Evolutionary conservation across 148 eudicot species (phyloP).

Genomic region (Rhododendron vialii): DNA sequence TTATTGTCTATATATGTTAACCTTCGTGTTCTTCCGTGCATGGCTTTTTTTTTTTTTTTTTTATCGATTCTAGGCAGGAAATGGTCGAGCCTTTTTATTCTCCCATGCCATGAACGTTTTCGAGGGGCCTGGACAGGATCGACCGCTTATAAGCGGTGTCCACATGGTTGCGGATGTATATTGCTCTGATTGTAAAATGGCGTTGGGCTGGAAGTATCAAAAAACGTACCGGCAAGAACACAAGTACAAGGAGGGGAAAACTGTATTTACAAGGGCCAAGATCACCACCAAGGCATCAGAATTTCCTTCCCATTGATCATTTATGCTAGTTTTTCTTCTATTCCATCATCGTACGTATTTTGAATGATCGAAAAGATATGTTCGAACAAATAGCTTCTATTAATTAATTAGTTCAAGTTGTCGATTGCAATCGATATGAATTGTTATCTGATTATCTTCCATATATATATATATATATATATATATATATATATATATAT

Average conservation of each 20-base stretch:
- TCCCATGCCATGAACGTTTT: slow-evolving; percentile 43
- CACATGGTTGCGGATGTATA: slow-evolving; percentile 53
- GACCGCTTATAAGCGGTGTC: slow-evolving; percentile 46
- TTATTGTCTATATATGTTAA: no score
- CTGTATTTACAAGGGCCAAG: slow-evolving; percentile 40
- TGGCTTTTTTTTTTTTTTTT: no score
- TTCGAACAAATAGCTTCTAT: background rate
- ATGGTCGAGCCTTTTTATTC: slow-evolving; percentile 51
- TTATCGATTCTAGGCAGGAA: slow-evolving; percentile 22
- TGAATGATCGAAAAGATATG: background rate
- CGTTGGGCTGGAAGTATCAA: slow-evolving; percentile 53
- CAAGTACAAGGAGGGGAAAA: slow-evolving; percentile 50
- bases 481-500: no score
- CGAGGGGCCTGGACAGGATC: slow-evolving; percentile 35
- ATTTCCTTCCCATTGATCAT: background rate
- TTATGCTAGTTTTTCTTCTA: background rate
- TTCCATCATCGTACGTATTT: background rate
- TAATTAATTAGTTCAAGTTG: background rate
- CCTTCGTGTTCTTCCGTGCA: background rate
- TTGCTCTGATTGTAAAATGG: slow-evolving; percentile 42
- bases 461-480: no score
- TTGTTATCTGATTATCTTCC: background rate
- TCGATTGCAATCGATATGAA: background rate
- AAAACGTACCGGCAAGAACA: slow-evolving; percentile 32
- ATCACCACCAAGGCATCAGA: slow-evolving; percentile 27